phyloP scores from a whole-genome alignment of 208 protist genomes.

The Leishmania arabica region DNA sequence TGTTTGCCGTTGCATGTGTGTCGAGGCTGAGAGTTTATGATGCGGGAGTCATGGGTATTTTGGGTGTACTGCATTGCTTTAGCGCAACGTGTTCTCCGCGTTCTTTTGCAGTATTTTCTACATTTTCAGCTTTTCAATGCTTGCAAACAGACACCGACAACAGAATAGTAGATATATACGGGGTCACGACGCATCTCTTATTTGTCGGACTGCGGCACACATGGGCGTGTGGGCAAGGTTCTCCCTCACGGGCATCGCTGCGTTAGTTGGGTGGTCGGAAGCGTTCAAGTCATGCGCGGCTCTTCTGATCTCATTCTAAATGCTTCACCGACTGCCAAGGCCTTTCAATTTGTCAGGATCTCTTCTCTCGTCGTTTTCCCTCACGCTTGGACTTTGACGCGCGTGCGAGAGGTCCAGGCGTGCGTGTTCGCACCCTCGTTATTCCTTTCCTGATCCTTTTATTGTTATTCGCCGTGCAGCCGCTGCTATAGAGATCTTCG shows the following conservation, averaged over 20 bases:
- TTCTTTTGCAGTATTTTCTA: not conserved
- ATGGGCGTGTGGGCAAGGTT: not conserved
- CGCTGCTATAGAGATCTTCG: not conserved
- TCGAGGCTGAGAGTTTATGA: not conserved
- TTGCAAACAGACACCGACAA: not conserved
- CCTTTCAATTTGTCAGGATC: not conserved
- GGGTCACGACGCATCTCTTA: not conserved
- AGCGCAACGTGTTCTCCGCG: not conserved
- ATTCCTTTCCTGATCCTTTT: conserved; percentile 4
- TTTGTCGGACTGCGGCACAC: not conserved
- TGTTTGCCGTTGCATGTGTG: conserved; percentile 9
- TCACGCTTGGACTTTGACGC: not conserved
- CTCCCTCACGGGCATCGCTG: not conserved
- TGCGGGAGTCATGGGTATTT: not conserved
- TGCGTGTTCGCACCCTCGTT: not conserved
- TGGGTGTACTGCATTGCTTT: not conserved
- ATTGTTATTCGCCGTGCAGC: conserved; percentile 10
- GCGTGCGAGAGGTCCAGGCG: not conserved
- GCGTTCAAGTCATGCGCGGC: not conserved
- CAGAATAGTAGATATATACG: not conserved
- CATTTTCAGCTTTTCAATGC: not conserved
- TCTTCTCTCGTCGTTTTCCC: not conserved
- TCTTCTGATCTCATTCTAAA: not conserved
- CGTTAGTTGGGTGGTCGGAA: not conserved
- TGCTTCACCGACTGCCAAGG: not conserved